Base-by-base conservation (phyloP, 2,329 filamentous ascomycete species). In the Talaromyces atroroseus region DNA sequence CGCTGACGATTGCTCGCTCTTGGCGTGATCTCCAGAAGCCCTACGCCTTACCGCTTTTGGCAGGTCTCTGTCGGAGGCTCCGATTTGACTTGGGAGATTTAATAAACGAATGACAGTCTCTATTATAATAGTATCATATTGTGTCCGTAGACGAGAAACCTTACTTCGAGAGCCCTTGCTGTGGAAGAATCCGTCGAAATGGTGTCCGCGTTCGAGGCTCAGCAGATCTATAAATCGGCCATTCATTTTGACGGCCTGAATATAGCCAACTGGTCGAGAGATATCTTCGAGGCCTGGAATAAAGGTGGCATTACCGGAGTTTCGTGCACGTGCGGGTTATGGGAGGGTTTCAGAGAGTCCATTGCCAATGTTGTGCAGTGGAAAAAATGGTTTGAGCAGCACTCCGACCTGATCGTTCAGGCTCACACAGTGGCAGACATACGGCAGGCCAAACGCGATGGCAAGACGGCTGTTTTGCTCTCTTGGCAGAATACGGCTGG, bases 321-420 rank as follows among this genome's bases (percentile, higher is more conserved):
- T 2, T 74, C 71, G 3, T 73, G 71, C 60, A 75, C 73, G 0
- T 74, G 70, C 50, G 67, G 71, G 2, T 64, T 76, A 10, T 75
- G 72, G 73, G 71, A 75, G 55, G 68, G 68, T 2, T 71, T 75
- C 51, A 65, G 70, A 8, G 68, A 61, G 32, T 70, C 67, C 36
- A 69, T 76, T n/a, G 61, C 67, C 51, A 72, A 74, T 38, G 71
- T 74, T 1, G 70, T 75, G 11, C 68, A 74, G 49, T 75, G 71
- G 72, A 75, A 75, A 62, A 68, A 71, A 54, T 75, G 72, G 73
- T 75, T 75, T 52, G 72, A 75, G 55, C 67, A 74, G 59, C 67
- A 75, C 56, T 63, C 65, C 1, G 71, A 74, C 58, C 61, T 74
- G 18, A 73, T 75, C 34, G 66, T 71, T 8, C 72, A 75, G 56